phyloP scores from a whole-genome alignment of 2,329 filamentous ascomycete genomes.

The Zymoseptoria tritici region DNA sequence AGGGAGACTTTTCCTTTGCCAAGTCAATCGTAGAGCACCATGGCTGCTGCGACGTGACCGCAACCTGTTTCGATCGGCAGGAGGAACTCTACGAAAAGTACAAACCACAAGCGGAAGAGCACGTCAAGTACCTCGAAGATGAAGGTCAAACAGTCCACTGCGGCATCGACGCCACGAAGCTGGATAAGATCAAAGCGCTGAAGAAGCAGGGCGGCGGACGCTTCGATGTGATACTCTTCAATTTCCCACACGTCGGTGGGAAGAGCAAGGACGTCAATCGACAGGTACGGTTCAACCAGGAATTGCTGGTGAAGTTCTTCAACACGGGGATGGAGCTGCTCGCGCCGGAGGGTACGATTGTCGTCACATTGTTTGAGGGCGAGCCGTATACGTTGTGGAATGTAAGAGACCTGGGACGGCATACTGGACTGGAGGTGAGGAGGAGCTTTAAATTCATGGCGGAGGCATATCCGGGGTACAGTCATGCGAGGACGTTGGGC shows the following conservation, averaged over 20 bases:
- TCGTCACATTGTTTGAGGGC: constrained; percentile 86
- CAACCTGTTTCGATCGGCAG: constrained; percentile 59
- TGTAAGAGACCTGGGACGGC: constrained; percentile 74
- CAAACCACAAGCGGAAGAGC: constrained; percentile 58
- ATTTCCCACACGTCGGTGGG: constrained; percentile 94
- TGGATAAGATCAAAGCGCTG: constrained; percentile 41
- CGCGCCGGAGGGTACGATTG: constrained; percentile 51
- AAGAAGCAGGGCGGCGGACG: constrained; percentile 33
- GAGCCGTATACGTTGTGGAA: constrained; percentile 97
- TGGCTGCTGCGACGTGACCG: constrained; percentile 58
- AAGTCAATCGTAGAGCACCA: constrained; percentile 59
- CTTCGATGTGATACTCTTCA: constrained; percentile 82
- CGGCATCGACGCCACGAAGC: constrained; percentile 60
- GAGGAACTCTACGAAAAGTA: constrained; percentile 57
- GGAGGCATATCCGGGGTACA: constrained; percentile 63
- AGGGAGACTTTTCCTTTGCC: constrained; percentile 74
- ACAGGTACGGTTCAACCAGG: constrained; percentile 87
- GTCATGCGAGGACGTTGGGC: constrained; percentile 65
- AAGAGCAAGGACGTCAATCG: constrained; percentile 88
- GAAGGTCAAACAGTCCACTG: constrained; percentile 48
- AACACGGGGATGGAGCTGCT: constrained; percentile 46
- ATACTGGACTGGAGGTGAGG: constrained; percentile 63
- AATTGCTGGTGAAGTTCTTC: constrained; percentile 65
- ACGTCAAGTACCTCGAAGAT: constrained; percentile 48
- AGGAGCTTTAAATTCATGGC: constrained; percentile 64